These are phyloP conservation scores for Gaeumannomyces sp. DNA, from an alignment of 2,329 filamentous ascomycete genomes.

Conservation along the genomic window DNA sequence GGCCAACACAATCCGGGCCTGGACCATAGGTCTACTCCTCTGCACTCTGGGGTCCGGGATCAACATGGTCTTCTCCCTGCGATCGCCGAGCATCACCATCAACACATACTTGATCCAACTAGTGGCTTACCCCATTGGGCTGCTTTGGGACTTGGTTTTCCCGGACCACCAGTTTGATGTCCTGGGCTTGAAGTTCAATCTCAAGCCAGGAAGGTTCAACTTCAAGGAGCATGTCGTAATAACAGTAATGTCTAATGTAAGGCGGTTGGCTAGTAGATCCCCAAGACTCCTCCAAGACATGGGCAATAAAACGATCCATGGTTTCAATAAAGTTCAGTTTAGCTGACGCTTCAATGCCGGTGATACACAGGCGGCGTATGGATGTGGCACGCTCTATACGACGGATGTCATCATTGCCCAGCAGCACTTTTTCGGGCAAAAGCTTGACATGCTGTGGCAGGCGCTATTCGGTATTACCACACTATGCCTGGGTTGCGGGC, in stretches of 20 bases:
- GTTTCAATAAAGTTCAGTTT: background rate
- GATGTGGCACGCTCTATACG: constrained; percentile 51
- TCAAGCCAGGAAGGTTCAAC: constrained; percentile 53
- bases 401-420: constrained; percentile 47
- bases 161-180: constrained; percentile 45
- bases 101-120: constrained; percentile 58
- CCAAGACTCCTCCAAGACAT: background rate
- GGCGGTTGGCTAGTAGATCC: constrained; percentile 18
- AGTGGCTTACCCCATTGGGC: constrained; percentile 53
- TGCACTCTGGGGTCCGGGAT: constrained; percentile 51
- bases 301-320: no score
- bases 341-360: constrained; percentile 14
- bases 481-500: constrained; percentile 57
- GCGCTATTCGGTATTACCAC: constrained; percentile 54
- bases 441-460: constrained; percentile 52
- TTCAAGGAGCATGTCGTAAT: constrained; percentile 57
- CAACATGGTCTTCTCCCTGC: constrained; percentile 54
- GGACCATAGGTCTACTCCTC: constrained; percentile 50
- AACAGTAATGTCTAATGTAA: constrained; percentile 58
- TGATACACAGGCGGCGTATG: constrained; percentile 43
- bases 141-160: constrained; percentile 48
- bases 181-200: constrained; percentile 48
- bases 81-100: constrained; percentile 53
- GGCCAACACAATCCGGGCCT: constrained; percentile 57
- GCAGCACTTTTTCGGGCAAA: constrained; percentile 43